These are phyloP conservation scores for Trichoderma sp. DNA, from an alignment of 2,329 filamentous ascomycete genomes.

Conservation along the genomic window DNA sequence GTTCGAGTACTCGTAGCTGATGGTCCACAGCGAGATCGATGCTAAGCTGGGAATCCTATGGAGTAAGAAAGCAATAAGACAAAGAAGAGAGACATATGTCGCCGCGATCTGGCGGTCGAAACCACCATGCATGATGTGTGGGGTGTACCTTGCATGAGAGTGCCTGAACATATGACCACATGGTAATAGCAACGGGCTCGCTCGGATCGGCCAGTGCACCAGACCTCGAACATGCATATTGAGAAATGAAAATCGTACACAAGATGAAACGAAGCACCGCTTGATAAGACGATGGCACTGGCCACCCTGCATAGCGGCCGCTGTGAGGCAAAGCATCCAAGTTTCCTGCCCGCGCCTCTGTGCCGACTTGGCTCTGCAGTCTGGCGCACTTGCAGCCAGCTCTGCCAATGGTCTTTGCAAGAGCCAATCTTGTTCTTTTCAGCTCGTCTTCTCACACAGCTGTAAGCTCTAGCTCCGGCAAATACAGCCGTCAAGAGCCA, in stretches of 20 bases:
- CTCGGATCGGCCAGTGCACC: neutral
- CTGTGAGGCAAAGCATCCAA: neutral
- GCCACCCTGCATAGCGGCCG: conserved; percentile 14
- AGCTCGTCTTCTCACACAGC: neutral
- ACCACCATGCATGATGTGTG: neutral
- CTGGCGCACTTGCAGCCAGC: conserved; percentile 1
- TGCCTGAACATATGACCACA: neutral
- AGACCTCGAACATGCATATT: neutral
- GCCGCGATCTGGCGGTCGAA: neutral
- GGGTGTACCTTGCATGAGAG: conserved; percentile 1
- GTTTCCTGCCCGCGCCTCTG: neutral
- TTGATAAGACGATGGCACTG: conserved; percentile 11
- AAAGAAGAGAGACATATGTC: conserved; percentile 19
- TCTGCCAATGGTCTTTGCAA: neutral
- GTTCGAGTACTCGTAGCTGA: neutral
- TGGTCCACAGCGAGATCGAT: neutral
- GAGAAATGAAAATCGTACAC: neutral
- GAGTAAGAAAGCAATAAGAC: conserved; percentile 8
- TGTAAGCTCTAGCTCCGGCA: neutral
- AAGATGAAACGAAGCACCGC: conserved; percentile 16
- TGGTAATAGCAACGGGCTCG: conserved; percentile 7
- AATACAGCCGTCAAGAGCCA: neutral
- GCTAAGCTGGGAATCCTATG: neutral
- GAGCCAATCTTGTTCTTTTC: conserved; percentile 5
- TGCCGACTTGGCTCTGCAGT: neutral